Base-by-base conservation (phyloP, 2,329 filamentous ascomycete species). In the Neoarthrinium moseri region DNA sequence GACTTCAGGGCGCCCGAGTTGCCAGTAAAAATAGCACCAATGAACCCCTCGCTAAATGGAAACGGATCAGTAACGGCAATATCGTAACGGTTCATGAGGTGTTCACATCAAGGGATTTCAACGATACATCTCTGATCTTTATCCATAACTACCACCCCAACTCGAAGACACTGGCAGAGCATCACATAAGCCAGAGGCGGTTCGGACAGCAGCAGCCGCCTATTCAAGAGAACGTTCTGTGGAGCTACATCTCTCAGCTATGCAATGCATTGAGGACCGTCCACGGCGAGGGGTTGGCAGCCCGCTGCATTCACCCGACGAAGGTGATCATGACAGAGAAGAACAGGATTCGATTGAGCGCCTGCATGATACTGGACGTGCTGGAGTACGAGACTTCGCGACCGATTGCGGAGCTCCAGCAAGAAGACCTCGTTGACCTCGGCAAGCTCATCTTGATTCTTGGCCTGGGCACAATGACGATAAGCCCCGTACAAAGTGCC, bases 71-170 rank as follows among this genome's bases (percentile, higher is more conserved):
- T 60, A 92, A 86, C 58, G 87, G 84, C 46, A 89, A 83, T 53
- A 81, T 97, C 17, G 92, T 97, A 23, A 87, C 86, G 1, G 81
- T 95, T 7, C 85, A 95, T 58, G 91, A 96, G 66, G 90, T 89
- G 1, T 99, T 99, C 60, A 99, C 94, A 1, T 95, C 90, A 11
- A 78, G 91, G 50, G 89, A 87, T 21, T 99, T 99, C 65, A 89
- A 90, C 45, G 94, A 97, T 64, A 95, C 89, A 67, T 97, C 94
- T 3, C 78, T 99, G 45, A 87, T 99, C 39, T 87, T 99, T 59
- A 91, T 95, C 20, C 94, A 90, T 51, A 90, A 95, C 64, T 99
- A 96, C 61, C 89, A 94, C 59, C 92, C 94, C 1, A 76, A 94
- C 17, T 89, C 92, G 3, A 95, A 94, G 66, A 96, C 92, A 0